phyloP scores from a whole-genome alignment of 495 filamentous ascomycete genomes.

The Hypomontagnella monticulosa region DNA sequence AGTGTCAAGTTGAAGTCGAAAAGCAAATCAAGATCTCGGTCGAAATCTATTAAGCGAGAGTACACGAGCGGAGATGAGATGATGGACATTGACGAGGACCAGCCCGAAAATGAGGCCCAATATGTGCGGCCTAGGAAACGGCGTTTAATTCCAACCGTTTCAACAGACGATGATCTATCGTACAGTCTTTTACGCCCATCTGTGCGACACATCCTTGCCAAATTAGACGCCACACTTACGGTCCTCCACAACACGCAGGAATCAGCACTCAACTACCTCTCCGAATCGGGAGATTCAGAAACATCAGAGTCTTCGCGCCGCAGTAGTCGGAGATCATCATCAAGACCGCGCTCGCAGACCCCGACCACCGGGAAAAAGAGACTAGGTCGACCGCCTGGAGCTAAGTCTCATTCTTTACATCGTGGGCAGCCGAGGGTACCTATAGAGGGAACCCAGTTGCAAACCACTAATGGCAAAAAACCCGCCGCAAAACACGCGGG shows the following conservation, averaged over 20 bases:
- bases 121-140: slow-evolving; percentile 8
- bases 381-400: slow-evolving; percentile 11
- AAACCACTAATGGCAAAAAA: not conserved
- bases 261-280: slow-evolving; percentile 49
- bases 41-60: slow-evolving; percentile 33
- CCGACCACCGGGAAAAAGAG: slow-evolving; percentile 26
- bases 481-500: slow-evolving; percentile 34
- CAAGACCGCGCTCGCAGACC: slow-evolving; percentile 27
- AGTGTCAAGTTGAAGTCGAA: slow-evolving; percentile 3
- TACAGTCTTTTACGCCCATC: slow-evolving; percentile 68
- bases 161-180: slow-evolving; percentile 67
- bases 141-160: slow-evolving; percentile 40
- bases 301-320: slow-evolving; percentile 38
- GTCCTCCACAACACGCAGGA: slow-evolving; percentile 71
- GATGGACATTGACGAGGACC: slow-evolving; percentile 30
- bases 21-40: slow-evolving; percentile 22
- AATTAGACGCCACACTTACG: slow-evolving; percentile 71
- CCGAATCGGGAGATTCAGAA: slow-evolving; percentile 46
- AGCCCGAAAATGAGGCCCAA: slow-evolving; percentile 19
- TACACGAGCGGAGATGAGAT: slow-evolving; percentile 28
- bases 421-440: slow-evolving; percentile 9
- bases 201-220: slow-evolving; percentile 68
- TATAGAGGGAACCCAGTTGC: not conserved
- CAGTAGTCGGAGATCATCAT: slow-evolving; percentile 1
- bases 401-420: slow-evolving; percentile 4